These are phyloP conservation scores for Magnaporthiopsis incrustans DNA, from an alignment of 2,329 filamentous ascomycete genomes.

Conservation along the genomic window DNA sequence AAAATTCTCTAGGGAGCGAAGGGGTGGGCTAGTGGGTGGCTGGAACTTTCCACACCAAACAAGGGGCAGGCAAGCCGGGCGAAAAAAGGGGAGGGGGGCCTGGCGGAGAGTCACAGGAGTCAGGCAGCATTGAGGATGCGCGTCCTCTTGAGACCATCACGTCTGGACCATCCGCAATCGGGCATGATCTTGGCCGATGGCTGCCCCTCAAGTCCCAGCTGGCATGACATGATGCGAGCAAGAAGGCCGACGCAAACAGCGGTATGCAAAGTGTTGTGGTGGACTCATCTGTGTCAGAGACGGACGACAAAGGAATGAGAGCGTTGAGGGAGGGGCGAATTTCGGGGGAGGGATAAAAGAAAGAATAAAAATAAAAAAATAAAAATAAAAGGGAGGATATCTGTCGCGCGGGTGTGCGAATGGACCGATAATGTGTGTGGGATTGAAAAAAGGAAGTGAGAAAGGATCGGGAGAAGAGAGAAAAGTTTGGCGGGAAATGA, in stretches of 20 bases:
- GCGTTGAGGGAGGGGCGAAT: not conserved
- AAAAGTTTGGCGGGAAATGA: not conserved
- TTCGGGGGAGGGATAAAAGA: not conserved
- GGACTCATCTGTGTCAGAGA: not conserved
- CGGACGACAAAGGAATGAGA: not conserved
- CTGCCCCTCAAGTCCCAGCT: not conserved
- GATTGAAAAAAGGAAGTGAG: not conserved
- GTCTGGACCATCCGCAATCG: not conserved
- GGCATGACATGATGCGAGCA: not conserved
- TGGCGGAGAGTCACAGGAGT: not conserved
- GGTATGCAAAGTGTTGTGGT: not conserved
- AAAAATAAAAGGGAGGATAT: not conserved
- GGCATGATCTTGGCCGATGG: not conserved
- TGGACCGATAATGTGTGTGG: not conserved
- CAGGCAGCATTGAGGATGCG: slow-evolving; percentile 4
- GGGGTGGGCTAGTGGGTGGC: not conserved
- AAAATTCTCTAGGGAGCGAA: not conserved
- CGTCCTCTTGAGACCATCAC: not conserved
- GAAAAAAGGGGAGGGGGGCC: not conserved
- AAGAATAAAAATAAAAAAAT: not conserved
- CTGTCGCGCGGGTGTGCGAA: not conserved
- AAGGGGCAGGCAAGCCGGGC: not conserved
- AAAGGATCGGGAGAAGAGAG: not conserved
- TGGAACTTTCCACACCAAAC: not conserved
- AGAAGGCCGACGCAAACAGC: not conserved